Evolutionary conservation across 1,284 basidiomycete genomes (phyloP), one percentile per base, ranked within the genome.

Genomic region (Puccinia triticina): DNA sequence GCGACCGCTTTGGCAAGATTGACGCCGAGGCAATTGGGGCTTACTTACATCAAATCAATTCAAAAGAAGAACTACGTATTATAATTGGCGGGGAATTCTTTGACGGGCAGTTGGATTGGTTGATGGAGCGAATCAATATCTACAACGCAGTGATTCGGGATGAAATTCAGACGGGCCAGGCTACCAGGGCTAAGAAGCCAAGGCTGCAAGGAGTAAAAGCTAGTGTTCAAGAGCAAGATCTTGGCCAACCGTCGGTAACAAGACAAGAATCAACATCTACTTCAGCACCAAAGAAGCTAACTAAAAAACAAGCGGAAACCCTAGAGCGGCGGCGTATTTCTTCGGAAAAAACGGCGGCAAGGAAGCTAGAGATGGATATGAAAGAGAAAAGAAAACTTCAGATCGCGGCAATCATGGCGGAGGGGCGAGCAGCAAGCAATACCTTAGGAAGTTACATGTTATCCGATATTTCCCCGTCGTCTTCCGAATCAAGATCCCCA

Each of bases 301-400:
- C 8, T 18, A 43, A 66, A 66, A 66, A 66, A 66, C 8, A 12
- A 2, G 32, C 4, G 37, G 64, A 66, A 66, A 32, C 32, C 32
- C 10, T 21, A 34, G 21, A 37, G 8, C 3, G 21, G 37, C 2
- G 37, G 4, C 4, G 18, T 8, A 37, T 37, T 23, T 66, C 32
- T 7, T n/a, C 37, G 37, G 32, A 66, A 8, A 66, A 66, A 66
- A 14, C 26, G 12, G 55, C 26, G 14, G 14, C 55, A 66, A 66
- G 3, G 11, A 34, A 61, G 32, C 3, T 4, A 18, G 32, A 61
- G 29, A 61, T 21, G 11, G 21, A 66, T 16, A 8, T 7, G 8
- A 66, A 57, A 57, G 55, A 57, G n/a, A 57, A 57, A 57, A n/a
- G 55, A n/a, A n/a, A n/a, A 26, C 55, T 57, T n/a, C 55, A 57